Evolutionary conservation across 495 filamentous ascomycete species (phyloP).

Genomic region (Aspergillus bridgeri): DNA sequence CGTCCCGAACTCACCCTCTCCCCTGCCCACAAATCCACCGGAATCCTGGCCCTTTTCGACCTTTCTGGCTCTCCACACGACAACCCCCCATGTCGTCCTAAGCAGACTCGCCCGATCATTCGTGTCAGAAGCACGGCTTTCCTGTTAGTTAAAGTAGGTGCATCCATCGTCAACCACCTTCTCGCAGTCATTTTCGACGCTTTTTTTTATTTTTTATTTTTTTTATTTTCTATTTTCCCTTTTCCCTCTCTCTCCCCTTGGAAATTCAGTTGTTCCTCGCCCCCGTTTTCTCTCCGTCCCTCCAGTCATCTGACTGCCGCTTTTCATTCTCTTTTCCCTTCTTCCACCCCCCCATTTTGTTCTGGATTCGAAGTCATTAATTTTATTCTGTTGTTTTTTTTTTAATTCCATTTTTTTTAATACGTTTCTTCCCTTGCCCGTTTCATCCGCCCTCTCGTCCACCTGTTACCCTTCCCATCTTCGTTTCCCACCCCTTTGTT

Average conservation of each 20-base stretch:
- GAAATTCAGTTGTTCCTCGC: slow-evolving; percentile 15
- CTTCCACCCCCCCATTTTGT: too few relatives aligned
- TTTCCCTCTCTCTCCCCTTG: slow-evolving; percentile 9
- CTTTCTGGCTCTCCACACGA: slow-evolving; percentile 9
- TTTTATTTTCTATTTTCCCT: too few relatives aligned
- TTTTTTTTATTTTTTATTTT: too few relatives aligned
- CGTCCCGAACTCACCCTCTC: not conserved
- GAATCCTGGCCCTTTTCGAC: slow-evolving; percentile 8
- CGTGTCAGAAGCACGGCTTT: slow-evolving; percentile 39
- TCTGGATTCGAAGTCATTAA: not conserved
- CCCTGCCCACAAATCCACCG: slow-evolving; percentile 1
- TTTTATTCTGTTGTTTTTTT: slow-evolving; percentile 7
- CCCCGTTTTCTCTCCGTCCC: slow-evolving; percentile 10
- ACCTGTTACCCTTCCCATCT: slow-evolving; percentile 5
- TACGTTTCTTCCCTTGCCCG: slow-evolving; percentile 8
- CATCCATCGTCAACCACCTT: slow-evolving; percentile 3
- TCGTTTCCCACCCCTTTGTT: not conserved
- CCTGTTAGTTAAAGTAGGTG: slow-evolving; percentile 26
- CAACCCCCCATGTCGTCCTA: slow-evolving; percentile 43
- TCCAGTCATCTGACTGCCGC: slow-evolving; percentile 1
- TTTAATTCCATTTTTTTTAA: slow-evolving; percentile 6
- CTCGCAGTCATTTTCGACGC: not conserved
- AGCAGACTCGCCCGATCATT: slow-evolving; percentile 29
- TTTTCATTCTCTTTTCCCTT: slow-evolving; percentile 4
- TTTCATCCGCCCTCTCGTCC: not conserved